phyloP scores from a whole-genome alignment of 257 asterid genomes.

The Henckelia pumila region DNA sequence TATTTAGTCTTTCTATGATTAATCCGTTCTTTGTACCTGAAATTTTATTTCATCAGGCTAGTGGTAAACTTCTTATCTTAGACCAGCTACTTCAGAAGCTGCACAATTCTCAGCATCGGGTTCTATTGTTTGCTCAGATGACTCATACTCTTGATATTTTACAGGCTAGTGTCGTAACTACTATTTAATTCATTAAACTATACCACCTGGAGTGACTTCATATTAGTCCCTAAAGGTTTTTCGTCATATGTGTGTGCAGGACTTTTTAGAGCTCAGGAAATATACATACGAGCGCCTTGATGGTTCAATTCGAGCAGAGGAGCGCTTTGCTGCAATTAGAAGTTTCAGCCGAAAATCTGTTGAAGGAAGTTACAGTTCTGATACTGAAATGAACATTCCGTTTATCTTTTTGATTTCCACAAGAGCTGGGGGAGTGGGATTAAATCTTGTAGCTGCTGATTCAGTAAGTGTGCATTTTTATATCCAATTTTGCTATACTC shows the following conservation, averaged over 20 bases:
- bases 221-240: conserved; percentile 20
- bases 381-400: conserved; percentile 38
- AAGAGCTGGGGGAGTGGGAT: conserved; percentile 97
- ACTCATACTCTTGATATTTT: conserved; percentile 88
- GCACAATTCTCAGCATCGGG: conserved; percentile 67
- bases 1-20: conserved; percentile 13
- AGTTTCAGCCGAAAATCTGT: conserved; percentile 62
- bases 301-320: conserved; percentile 95
- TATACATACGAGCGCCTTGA: conserved; percentile 95
- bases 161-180: conserved; percentile 53
- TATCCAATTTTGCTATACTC: not conserved
- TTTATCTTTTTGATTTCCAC: conserved; percentile 91
- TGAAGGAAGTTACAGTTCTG: conserved; percentile 29
- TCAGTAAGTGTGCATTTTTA: conserved; percentile 49
- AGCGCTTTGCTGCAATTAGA: conserved; percentile 93
- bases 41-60: conserved; percentile 52
- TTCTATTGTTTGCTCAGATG: conserved; percentile 93
- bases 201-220: conserved; percentile 14
- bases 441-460: conserved; percentile 98
- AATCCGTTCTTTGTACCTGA: conserved; percentile 8
- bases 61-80: conserved; percentile 80
- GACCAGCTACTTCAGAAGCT: conserved; percentile 77
- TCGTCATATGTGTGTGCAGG: conserved; percentile 44
- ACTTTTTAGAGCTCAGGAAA: conserved; percentile 76
- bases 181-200: conserved; percentile 3